phyloP scores from a whole-genome alignment of 2,329 filamentous ascomycete genomes.

The Nemania sp. region DNA sequence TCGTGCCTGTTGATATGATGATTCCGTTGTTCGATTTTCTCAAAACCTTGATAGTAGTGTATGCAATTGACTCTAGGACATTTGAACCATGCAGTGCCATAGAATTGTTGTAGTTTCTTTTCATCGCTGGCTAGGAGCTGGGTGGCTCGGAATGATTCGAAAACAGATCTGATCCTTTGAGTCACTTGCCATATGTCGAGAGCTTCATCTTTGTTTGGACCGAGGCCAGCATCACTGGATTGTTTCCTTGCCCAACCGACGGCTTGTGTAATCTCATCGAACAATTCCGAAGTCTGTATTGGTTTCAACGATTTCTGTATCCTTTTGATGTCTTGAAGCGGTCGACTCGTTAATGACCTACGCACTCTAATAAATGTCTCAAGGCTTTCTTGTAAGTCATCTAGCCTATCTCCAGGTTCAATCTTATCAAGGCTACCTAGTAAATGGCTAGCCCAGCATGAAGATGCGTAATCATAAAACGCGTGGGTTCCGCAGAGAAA shows the following conservation, averaged over 20 bases:
- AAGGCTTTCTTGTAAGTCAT: constrained; percentile 19
- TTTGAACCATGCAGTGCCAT: constrained; percentile 26
- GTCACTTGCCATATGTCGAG: constrained; percentile 24
- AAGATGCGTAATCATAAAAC: constrained; percentile 39
- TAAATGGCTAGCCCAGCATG: constrained; percentile 37
- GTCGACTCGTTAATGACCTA: constrained; percentile 23
- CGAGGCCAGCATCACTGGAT: constrained; percentile 15
- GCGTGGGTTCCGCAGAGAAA: constrained; percentile 31
- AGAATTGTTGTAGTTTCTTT: constrained; percentile 27
- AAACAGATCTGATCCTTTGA: constrained; percentile 19
- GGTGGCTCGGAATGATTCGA: constrained; percentile 28
- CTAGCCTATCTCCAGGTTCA: constrained; percentile 27
- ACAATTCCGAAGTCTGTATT: constrained; percentile 11
- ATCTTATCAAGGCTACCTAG: constrained; percentile 25
- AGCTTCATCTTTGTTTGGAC: constrained; percentile 22
- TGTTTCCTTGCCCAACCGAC: constrained; percentile 28
- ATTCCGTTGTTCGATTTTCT: constrained; percentile 35
- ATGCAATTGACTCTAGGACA: constrained; percentile 40
- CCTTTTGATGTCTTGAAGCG: constrained; percentile 17
- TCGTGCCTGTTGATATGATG: constrained; percentile 42
- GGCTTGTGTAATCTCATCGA: constrained; percentile 19
- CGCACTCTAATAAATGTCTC: constrained; percentile 27
- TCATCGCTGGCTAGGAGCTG: constrained; percentile 33
- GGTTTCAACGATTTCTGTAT: constrained; percentile 9
- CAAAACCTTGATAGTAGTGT: constrained; percentile 45